phyloP scores from a whole-genome alignment of 192 early-diverging fungal genomes.

The Paraglomus occultum region DNA sequence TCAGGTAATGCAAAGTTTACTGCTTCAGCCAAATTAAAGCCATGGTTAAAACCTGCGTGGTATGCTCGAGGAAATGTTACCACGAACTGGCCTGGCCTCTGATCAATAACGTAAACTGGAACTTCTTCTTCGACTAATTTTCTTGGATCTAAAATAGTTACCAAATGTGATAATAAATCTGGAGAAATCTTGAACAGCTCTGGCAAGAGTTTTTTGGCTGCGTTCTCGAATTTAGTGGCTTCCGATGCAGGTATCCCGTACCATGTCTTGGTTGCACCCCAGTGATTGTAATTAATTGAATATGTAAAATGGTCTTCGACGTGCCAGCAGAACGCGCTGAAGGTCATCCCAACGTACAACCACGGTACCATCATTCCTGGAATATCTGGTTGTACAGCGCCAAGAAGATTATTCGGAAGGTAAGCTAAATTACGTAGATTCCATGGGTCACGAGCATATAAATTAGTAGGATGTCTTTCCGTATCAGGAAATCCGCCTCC shows the following conservation, averaged over 20 bases:
- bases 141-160: conserved; percentile 85
- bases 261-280: conserved; percentile 98
- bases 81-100: conserved; percentile 90
- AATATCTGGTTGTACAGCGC: conserved; percentile 88
- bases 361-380: conserved; percentile 98
- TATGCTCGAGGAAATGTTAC: conserved; percentile 94
- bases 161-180: conserved; percentile 91
- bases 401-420: conserved; percentile 78
- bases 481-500: conserved; percentile 89
- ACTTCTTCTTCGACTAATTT: conserved; percentile 71
- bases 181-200: conserved; percentile 90
- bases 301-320: conserved; percentile 97
- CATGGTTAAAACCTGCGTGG: conserved; percentile 97
- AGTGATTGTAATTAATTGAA: conserved; percentile 95
- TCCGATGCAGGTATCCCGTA: conserved; percentile 87
- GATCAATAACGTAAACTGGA: conserved; percentile 74
- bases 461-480: conserved; percentile 61
- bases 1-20: conserved; percentile 95
- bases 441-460: conserved; percentile 74
- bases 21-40: conserved; percentile 94
- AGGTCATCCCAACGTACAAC: conserved; percentile 96
- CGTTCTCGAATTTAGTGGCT: conserved; percentile 79
- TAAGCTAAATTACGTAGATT: conserved; percentile 88
- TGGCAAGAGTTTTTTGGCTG: conserved; percentile 75
- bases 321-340: conserved; percentile 98